Conservation (phyloP, 805 yeast species). For the Helenozyma rhizophorensis region DNA sequence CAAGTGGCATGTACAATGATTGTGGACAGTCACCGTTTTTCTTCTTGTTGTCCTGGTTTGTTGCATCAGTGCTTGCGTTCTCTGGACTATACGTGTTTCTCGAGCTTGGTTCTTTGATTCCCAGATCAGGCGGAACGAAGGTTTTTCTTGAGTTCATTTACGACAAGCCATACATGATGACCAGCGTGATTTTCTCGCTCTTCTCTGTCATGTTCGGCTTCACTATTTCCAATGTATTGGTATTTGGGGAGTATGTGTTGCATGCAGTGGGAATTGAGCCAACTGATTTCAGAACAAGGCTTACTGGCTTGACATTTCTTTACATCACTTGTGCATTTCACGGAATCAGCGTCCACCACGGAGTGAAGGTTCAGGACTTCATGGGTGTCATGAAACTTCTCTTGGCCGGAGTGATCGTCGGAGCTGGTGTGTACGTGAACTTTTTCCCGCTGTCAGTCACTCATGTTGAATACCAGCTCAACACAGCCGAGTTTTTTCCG, state of each 20-base stretch:
- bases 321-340: slow-evolving; percentile 40
- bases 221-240: slow-evolving; percentile 50
- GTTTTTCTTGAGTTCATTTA: slow-evolving; percentile 67
- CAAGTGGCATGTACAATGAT: slow-evolving; percentile 61
- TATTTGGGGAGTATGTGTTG: slow-evolving; percentile 58
- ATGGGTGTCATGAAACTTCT: slow-evolving; percentile 59
- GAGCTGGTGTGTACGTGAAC: slow-evolving; percentile 57
- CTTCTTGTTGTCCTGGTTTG: slow-evolving; percentile 59
- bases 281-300: slow-evolving; percentile 30
- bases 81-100: slow-evolving; percentile 63
- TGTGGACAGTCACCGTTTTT: slow-evolving; percentile 63
- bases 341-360: slow-evolving; percentile 55
- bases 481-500: slow-evolving; percentile 25
- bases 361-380: slow-evolving; percentile 57
- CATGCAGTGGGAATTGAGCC: slow-evolving; percentile 41
- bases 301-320: slow-evolving; percentile 27
- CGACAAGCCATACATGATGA: slow-evolving; percentile 52
- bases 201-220: slow-evolving; percentile 53
- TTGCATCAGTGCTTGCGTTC: slow-evolving; percentile 59
- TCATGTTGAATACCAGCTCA: slow-evolving; percentile 41
- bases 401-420: slow-evolving; percentile 49
- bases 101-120: slow-evolving; percentile 67
- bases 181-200: slow-evolving; percentile 46
- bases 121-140: slow-evolving; percentile 74
- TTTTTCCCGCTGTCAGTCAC: slow-evolving; percentile 42